Evolutionary conservation across 148 eudicot genomes (phyloP), one percentile per base, ranked within the genome.

Genomic region (Spergularia marina): DNA sequence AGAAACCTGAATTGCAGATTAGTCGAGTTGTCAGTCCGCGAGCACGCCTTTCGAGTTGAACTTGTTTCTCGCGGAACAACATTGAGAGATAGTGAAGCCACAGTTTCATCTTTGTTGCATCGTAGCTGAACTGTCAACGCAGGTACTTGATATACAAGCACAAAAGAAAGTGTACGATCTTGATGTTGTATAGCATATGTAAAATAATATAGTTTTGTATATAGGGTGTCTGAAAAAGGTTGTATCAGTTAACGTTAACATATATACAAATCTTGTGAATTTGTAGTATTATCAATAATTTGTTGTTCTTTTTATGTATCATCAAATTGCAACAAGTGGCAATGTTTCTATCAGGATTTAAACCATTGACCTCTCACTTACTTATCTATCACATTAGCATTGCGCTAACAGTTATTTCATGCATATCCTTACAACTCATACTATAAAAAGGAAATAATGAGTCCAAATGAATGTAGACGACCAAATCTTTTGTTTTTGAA

Each of bases 121-220:
- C 10, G 49, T 49, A 68, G n/a, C 49, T 17, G 49, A 20, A 18
- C 56, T n/a, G n/a, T 49, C 12, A 10, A 20, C 18, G 54, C 34
- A 18, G 20, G 2, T 47, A 53, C 12, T 67, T 44, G 54, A 67
- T 67, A 44, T 44, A 67, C 7, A 5, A 44, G 14, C 34, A 49
- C 30, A 49, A 20, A 68, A 68, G 55, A 68, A 68, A 21, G 17
- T 49, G 36, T 36, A 12, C 14, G 55, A 49, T 70, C n/a, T 40
- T 70, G 41, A 70, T 49, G 53, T 70, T 53, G 73, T 70, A 53
- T 53, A 70, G 39, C n/a, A 68, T 12, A 30, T 30, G 36, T 30
- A 30, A 30, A 3, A 40, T 68, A 53, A 53, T 70, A 25, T 70
- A 53, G 44, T 52, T 70, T 53, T 53, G 60, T 70, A 53, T 53